A percentile compares a stretch with the other conserved stretches of the same genome.
Evolutionary conservation across 768 basidiomycete species (phyloP).

Genomic region (Collybia sordida): DNA sequence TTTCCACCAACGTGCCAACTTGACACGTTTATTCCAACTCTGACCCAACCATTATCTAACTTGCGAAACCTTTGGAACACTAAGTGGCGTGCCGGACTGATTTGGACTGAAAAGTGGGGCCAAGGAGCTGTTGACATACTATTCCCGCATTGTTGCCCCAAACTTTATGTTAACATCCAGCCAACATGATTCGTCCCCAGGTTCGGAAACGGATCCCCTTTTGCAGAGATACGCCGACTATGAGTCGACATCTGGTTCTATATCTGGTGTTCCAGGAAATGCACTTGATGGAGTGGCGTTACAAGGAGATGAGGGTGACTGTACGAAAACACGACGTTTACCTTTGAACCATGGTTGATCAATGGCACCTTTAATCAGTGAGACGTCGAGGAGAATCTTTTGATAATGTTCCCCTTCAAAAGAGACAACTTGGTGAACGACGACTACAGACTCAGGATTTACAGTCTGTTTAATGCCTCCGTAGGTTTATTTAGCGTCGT

Average conservation of each 20-base stretch:
- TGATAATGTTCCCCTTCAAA: constrained; percentile 13
- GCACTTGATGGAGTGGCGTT: constrained; percentile 10
- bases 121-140: too few relatives aligned
- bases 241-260: neutral
- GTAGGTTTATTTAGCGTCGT: constrained; percentile 53
- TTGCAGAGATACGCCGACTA: neutral
- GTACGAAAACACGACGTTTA: neutral
- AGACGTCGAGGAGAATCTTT: constrained; percentile 14
- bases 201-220: neutral
- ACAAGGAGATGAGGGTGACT: constrained; percentile 7
- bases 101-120: too few relatives aligned
- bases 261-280: neutral
- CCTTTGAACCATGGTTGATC: neutral
- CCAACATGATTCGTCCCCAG: neutral
- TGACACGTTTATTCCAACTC: too few relatives aligned
- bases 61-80: too few relatives aligned
- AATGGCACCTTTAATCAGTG: neutral
- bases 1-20: too few relatives aligned
- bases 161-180: too few relatives aligned
- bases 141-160: too few relatives aligned
- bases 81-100: too few relatives aligned
- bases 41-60: too few relatives aligned
- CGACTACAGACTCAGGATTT: neutral
- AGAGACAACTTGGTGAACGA: constrained; percentile 14
- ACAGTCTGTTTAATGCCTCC: neutral